phyloP scores from a whole-genome alignment of 495 filamentous ascomycete species.

The Talaromyces ruber region DNA sequence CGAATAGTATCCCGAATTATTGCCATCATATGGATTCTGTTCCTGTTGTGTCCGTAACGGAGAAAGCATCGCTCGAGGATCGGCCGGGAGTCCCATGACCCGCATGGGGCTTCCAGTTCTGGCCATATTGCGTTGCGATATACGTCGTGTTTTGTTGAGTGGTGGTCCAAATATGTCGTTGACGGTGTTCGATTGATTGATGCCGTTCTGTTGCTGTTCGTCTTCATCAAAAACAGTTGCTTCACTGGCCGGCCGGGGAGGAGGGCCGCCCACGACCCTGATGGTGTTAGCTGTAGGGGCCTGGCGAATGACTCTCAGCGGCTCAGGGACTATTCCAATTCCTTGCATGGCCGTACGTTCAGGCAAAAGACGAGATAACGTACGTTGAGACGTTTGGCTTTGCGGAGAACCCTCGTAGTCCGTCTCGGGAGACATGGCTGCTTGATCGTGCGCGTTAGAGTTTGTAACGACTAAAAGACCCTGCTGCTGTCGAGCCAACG shows the following conservation, averaged over 20 bases:
- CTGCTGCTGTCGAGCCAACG: background rate
- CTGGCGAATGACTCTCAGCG: conserved; percentile 26
- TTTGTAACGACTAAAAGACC: background rate
- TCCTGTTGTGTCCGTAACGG: background rate
- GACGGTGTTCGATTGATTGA: conserved; percentile 2
- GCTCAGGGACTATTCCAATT: conserved; percentile 27
- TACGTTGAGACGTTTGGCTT: conserved; percentile 25
- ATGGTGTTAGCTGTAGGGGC: conserved; percentile 2
- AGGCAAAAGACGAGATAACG: conserved; percentile 23
- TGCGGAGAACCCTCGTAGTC: conserved; percentile 20
- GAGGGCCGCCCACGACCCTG: background rate
- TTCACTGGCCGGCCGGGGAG: conserved; percentile 19
- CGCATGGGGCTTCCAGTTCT: conserved; percentile 5
- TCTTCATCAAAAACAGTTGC: conserved; percentile 36
- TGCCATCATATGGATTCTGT: background rate
- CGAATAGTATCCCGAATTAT: background rate
- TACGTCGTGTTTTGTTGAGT: conserved; percentile 1
- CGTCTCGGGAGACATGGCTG: conserved; percentile 19
- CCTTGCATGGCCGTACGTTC: conserved; percentile 13
- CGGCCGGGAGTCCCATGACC: conserved; percentile 22
- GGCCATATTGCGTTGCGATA: background rate
- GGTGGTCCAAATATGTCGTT: conserved; percentile 9
- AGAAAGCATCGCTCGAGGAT: background rate
- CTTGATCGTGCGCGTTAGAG: conserved; percentile 12
- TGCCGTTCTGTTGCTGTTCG: conserved; percentile 6